A percentile compares a stretch with the other conserved stretches of the same genome.
phyloP scores from a whole-genome alignment of 768 basidiomycete species.

The Tricholoma sp. region DNA sequence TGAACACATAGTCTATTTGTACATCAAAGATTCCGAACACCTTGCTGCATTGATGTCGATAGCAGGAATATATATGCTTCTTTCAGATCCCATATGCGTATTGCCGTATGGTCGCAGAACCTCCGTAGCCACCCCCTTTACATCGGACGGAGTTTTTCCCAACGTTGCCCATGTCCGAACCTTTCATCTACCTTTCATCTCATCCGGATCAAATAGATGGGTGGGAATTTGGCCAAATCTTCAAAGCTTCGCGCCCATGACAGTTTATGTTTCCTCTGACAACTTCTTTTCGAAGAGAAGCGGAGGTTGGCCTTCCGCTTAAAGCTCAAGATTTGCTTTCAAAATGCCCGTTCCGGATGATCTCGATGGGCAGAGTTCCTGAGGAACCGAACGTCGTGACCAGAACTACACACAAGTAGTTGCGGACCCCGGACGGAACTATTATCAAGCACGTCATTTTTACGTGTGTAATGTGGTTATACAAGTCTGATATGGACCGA shows the following conservation, averaged over 20 bases:
- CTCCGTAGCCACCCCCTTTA: not conserved
- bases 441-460: not conserved
- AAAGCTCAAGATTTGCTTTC: not conserved
- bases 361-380: not conserved
- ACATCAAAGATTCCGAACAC: conserved; percentile 16
- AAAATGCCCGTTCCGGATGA: not conserved
- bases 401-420: too few relatives aligned
- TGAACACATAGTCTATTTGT: conserved; percentile 52
- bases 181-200: not conserved
- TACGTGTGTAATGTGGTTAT: not conserved
- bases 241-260: not conserved
- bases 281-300: not conserved
- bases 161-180: not conserved
- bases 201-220: not conserved
- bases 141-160: not conserved
- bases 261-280: not conserved
- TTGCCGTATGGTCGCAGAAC: not conserved
- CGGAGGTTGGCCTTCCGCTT: not conserved
- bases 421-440: not conserved
- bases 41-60: not conserved
- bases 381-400: not conserved
- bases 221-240: not conserved
- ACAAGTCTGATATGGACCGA: not conserved
- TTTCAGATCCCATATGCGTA: not conserved
- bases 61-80: not conserved